Evolutionary conservation across 2,329 filamentous ascomycete genomes (phyloP).

Genomic region (Volutella citrinella): DNA sequence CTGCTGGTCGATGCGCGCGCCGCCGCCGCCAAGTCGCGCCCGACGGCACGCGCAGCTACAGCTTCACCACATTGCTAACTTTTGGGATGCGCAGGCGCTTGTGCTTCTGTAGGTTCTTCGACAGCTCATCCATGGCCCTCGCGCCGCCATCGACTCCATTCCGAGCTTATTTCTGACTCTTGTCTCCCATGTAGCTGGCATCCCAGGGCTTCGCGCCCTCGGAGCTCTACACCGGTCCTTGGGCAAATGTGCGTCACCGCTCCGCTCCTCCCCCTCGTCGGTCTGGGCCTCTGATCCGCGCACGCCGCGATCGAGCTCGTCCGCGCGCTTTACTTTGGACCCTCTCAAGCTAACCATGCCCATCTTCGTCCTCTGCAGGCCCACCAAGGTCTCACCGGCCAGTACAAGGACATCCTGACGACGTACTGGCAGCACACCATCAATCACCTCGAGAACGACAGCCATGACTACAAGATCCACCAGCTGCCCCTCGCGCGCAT

Average conservation of each 20-base stretch:
- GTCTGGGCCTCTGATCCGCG: no score
- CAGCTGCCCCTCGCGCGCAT: constrained; percentile 96
- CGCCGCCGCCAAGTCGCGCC: no score
- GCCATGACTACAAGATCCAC: constrained; percentile 97
- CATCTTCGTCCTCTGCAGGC: no score
- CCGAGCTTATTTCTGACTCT: constrained; percentile 10
- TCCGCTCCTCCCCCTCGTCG: no score
- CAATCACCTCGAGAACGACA: constrained; percentile 89
- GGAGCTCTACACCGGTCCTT: constrained; percentile 89
- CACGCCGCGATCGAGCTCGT: no score
- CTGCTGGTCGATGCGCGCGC: no score
- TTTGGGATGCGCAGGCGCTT: constrained; percentile 39
- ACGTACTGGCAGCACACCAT: constrained; percentile 99
- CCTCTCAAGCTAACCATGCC: no score
- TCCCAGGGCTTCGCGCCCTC: constrained; percentile 86
- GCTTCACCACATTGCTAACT: constrained; percentile 15
- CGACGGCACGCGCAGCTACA: no score
- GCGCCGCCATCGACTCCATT: constrained; percentile 1
- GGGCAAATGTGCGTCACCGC: constrained; percentile 79
- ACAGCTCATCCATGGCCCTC: no score
- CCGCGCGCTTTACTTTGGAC: no score
- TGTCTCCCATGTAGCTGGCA: constrained; percentile 74
- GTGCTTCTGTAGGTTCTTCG: constrained; percentile 39
- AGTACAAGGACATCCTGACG: constrained; percentile 94
- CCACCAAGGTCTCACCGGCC: constrained; percentile 88